Percentiles rank a stretch among this genome's conserved stretches.
phyloP scores from a whole-genome alignment of 2,329 filamentous ascomycete genomes.

The Pyrenophora tritici-repentis region DNA sequence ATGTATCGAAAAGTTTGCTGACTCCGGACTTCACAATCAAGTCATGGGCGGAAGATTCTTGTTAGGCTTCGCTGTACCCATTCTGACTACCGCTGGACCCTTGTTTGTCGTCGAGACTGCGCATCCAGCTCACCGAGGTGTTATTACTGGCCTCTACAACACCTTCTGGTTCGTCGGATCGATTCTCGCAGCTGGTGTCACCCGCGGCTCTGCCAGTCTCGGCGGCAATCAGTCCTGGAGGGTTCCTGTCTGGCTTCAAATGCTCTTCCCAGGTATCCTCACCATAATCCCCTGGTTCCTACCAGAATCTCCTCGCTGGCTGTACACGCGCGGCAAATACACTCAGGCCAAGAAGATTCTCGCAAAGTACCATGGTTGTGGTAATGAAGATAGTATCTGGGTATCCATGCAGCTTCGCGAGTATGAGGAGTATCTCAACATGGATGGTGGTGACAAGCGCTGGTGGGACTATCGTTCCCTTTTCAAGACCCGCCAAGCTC shows the following conservation, averaged over 20 bases:
- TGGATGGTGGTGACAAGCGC: constrained; percentile 59
- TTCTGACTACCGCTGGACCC: constrained; percentile 62
- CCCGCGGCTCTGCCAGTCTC: constrained; percentile 27
- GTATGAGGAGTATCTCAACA: constrained; percentile 58
- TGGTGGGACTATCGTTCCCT: constrained; percentile 64
- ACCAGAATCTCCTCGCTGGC: constrained; percentile 60
- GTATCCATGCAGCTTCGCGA: constrained; percentile 42
- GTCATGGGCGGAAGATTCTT: constrained; percentile 63
- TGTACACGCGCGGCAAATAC: constrained; percentile 58
- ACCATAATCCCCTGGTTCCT: constrained; percentile 55
- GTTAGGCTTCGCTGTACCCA: constrained; percentile 63
- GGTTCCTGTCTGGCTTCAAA: constrained; percentile 35
- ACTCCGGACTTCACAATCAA: neutral
- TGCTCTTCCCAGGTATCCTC: constrained; percentile 46
- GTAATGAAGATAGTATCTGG: constrained; percentile 45
- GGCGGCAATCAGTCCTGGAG: constrained; percentile 26
- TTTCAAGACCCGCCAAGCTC: constrained; percentile 53
- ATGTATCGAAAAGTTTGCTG: neutral
- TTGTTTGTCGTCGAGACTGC: constrained; percentile 65
- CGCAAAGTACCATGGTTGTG: constrained; percentile 59
- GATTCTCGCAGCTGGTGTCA: constrained; percentile 34
- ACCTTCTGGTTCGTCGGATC: constrained; percentile 52
- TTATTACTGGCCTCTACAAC: constrained; percentile 51
- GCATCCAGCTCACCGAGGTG: constrained; percentile 63
- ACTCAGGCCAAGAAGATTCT: constrained; percentile 61